These are phyloP conservation scores for Fusarium graminum DNA, from an alignment of 2,329 filamentous ascomycete genomes.

Conservation along the genomic window DNA sequence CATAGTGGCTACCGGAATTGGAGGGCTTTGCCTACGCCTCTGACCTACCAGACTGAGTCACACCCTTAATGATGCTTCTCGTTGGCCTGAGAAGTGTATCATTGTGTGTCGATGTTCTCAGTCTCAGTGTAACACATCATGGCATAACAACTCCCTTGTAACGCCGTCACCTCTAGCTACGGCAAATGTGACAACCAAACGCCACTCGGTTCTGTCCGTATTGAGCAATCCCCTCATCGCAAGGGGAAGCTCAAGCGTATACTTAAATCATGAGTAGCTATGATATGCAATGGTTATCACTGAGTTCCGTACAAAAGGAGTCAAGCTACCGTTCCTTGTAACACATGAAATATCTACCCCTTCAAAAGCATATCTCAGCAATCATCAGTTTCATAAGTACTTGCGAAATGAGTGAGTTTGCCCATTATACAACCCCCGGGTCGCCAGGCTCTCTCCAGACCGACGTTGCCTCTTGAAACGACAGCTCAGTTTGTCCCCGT, in stretches of 20 bases:
- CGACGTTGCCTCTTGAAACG: constrained; percentile 17
- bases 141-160: constrained; percentile 19
- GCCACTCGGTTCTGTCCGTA: constrained; percentile 2
- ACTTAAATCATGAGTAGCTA: constrained; percentile 1
- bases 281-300: neutral
- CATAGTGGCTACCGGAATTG: constrained; percentile 27
- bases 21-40: constrained; percentile 2
- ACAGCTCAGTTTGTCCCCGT: constrained; percentile 17
- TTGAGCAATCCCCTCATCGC: constrained; percentile 1
- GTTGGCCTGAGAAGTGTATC: neutral
- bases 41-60: constrained; percentile 15
- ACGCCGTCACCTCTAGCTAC: constrained; percentile 2
- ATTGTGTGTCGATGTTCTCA: neutral
- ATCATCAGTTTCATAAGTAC: constrained; percentile 2
- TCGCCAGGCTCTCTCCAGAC: constrained; percentile 33
- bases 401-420: constrained; percentile 46
- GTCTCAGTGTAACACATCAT: neutral
- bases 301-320: constrained; percentile 29
- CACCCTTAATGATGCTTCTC: neutral
- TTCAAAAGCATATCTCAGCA: neutral
- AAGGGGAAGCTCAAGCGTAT: constrained; percentile 7
- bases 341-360: neutral
- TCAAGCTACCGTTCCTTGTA: constrained; percentile 1
- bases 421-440: constrained; percentile 41
- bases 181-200: constrained; percentile 24